Conservation (phyloP, 305 asterid genomes). For the Petunia hybrid region DNA sequence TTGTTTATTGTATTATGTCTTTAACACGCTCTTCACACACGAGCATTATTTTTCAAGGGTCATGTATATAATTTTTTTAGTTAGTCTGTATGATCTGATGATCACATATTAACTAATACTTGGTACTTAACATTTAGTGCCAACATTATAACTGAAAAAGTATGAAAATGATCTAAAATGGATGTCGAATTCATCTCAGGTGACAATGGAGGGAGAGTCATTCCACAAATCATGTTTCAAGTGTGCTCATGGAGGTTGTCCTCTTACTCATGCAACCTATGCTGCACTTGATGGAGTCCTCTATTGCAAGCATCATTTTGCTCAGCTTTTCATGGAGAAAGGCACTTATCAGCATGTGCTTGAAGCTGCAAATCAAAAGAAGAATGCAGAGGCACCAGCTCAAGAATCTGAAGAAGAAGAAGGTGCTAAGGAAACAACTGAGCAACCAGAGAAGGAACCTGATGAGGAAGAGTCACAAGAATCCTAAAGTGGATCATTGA, state of each 20-base stretch:
- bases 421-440: not conserved
- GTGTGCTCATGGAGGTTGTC: conserved; percentile 92
- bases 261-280: conserved; percentile 79
- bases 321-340: conserved; percentile 70
- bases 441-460: conserved; percentile 27
- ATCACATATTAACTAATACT: too few species aligned
- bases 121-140: too few species aligned
- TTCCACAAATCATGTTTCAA: conserved; percentile 91
- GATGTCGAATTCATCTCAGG: conserved; percentile 56
- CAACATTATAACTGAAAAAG: too few species aligned
- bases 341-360: conserved; percentile 68
- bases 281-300: conserved; percentile 67
- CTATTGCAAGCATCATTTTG: conserved; percentile 67
- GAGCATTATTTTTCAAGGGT: not conserved
- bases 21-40: too few species aligned
- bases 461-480: conserved; percentile 24
- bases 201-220: conserved; percentile 88
- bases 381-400: conserved; percentile 48
- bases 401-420: conserved; percentile 29
- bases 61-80: not conserved
- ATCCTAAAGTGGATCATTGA: not conserved
- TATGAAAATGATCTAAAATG: not conserved
- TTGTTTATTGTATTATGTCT: not conserved
- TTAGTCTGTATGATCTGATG: not conserved
- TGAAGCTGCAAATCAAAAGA: conserved; percentile 57